These are phyloP conservation scores for Curvularia spicifera DNA, from an alignment of 2,329 filamentous ascomycete species.

Conservation along the genomic window DNA sequence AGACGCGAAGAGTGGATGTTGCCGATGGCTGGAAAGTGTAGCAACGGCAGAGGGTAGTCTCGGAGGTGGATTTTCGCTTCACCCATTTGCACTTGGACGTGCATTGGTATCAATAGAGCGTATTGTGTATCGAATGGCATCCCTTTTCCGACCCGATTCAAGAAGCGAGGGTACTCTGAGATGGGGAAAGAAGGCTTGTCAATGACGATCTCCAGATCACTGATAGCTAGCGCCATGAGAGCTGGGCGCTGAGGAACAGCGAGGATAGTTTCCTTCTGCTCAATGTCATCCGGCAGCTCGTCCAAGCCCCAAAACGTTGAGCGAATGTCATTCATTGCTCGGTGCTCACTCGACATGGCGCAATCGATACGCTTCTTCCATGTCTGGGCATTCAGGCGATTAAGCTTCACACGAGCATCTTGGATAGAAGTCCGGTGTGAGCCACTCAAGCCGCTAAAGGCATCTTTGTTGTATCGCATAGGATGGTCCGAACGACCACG, in stretches of 20 bases:
- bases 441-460: constrained; percentile 73
- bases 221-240: constrained; percentile 79
- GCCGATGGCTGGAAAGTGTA: constrained; percentile 87
- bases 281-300: constrained; percentile 78
- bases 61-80: constrained; percentile 85
- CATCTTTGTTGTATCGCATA: constrained; percentile 79
- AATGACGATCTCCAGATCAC: constrained; percentile 81
- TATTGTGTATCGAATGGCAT: constrained; percentile 94
- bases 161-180: constrained; percentile 78
- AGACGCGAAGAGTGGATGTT: constrained; percentile 78
- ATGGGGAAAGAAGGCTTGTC: constrained; percentile 94
- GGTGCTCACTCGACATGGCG: constrained; percentile 71
- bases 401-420: constrained; percentile 76
- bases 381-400: constrained; percentile 82
- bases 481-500: constrained; percentile 52
- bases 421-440: constrained; percentile 74
- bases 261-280: constrained; percentile 84
- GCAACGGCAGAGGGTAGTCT: constrained; percentile 89
- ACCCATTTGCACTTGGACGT: constrained; percentile 85
- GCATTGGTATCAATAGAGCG: constrained; percentile 86
- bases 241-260: constrained; percentile 84
- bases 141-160: constrained; percentile 92
- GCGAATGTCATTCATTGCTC: constrained; percentile 79
- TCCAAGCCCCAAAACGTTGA: constrained; percentile 82
- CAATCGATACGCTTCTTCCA: constrained; percentile 92